These are phyloP conservation scores for Ceratobasidium sp. DNA, from an alignment of 1,284 basidiomycete genomes.

Conservation along the genomic window DNA sequence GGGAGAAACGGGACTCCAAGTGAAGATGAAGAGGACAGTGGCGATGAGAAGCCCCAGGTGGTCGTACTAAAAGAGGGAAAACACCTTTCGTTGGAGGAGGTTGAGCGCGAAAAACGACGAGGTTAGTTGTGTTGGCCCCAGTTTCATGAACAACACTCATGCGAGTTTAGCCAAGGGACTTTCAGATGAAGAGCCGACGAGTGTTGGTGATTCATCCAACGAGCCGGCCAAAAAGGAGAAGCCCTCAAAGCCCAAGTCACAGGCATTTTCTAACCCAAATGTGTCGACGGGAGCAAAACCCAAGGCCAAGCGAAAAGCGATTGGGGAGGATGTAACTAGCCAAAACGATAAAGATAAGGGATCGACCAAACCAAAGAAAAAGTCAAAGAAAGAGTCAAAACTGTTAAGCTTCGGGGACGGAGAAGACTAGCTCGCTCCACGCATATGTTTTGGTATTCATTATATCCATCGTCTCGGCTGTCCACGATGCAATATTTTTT, in stretches of 20 bases:
- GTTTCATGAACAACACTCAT: background rate
- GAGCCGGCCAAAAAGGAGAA: slow-evolving; percentile 39
- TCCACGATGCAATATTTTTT: background rate
- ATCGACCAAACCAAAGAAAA: slow-evolving; percentile 53
- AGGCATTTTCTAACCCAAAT: slow-evolving; percentile 46
- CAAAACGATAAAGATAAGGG: slow-evolving; percentile 40
- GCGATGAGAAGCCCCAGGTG: slow-evolving; percentile 82
- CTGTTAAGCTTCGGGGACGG: slow-evolving; percentile 66
- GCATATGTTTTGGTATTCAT: background rate
- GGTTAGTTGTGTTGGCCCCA: slow-evolving; percentile 56
- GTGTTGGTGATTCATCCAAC: background rate
- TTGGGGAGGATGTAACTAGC: slow-evolving; percentile 20
- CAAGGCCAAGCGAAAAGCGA: slow-evolving; percentile 37
- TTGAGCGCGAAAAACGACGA: slow-evolving; percentile 74
- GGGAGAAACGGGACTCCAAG: slow-evolving; percentile 63
- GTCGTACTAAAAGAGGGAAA: slow-evolving; percentile 85
- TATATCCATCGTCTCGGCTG: background rate
- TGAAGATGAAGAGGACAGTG: slow-evolving; percentile 70
- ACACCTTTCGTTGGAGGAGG: slow-evolving; percentile 76
- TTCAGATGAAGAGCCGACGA: slow-evolving; percentile 12
- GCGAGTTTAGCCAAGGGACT: slow-evolving; percentile 38
- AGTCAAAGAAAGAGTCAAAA: slow-evolving; percentile 58
- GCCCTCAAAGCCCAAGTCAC: slow-evolving; percentile 54
- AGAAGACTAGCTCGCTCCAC: slow-evolving; percentile 15
- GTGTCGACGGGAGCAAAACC: slow-evolving; percentile 45